Percentiles rank a stretch among this genome's conserved stretches.
Evolutionary conservation across 805 yeast genomes (phyloP).

Genomic region (Lipomyces mesembrius): DNA sequence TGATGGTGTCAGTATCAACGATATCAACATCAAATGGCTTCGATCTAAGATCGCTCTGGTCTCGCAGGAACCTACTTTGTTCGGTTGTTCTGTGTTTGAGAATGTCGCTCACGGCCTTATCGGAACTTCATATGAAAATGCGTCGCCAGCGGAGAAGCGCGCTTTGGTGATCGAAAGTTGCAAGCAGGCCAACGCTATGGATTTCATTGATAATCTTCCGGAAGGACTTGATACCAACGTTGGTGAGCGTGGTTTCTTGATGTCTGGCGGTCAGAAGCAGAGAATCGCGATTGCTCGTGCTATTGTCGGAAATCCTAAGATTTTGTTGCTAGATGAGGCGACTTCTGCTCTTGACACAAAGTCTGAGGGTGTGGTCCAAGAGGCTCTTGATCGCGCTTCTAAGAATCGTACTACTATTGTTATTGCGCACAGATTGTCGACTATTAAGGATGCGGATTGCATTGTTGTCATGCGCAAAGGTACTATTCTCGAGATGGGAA

Average conservation of each 20-base stretch:
- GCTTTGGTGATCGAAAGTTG: constrained; percentile 51
- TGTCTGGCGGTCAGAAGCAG: constrained; percentile 71
- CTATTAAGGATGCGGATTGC: constrained; percentile 55
- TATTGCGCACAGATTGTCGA: constrained; percentile 58
- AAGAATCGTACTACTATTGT: constrained; percentile 52
- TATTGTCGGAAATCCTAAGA: constrained; percentile 57
- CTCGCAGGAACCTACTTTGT: constrained; percentile 61
- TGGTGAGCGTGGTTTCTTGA: constrained; percentile 59
- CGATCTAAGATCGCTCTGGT: constrained; percentile 63
- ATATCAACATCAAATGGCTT: constrained; percentile 56
- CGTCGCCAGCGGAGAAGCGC: constrained; percentile 48
- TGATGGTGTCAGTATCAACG: constrained; percentile 54
- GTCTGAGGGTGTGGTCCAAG: constrained; percentile 63
- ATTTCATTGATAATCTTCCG: constrained; percentile 58
- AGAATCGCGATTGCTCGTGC: constrained; percentile 66
- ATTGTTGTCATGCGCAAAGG: constrained; percentile 53
- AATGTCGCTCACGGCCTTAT: constrained; percentile 76
- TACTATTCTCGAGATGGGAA: constrained; percentile 52
- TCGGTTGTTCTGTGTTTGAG: constrained; percentile 78
- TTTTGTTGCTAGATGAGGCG: constrained; percentile 67
- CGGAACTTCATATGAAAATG: constrained; percentile 42
- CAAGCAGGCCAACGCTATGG: constrained; percentile 56
- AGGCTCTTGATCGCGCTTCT: constrained; percentile 50
- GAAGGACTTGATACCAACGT: constrained; percentile 54
- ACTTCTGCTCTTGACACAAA: constrained; percentile 68